Base-by-base conservation (phyloP, 139 green algal genomes). In the Closterium sp. region DNA sequence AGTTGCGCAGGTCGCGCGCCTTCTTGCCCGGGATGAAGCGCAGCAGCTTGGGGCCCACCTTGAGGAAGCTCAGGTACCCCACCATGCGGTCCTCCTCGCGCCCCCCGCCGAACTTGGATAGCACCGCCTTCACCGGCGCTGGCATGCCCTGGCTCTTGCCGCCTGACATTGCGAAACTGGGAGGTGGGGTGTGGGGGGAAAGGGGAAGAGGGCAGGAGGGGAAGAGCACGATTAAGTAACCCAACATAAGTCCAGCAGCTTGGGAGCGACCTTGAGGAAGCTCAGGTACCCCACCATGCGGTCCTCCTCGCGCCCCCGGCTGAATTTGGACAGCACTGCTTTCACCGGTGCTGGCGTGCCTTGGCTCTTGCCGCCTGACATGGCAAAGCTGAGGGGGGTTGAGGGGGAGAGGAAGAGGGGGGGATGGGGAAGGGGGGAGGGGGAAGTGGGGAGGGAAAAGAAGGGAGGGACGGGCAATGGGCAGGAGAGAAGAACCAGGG, bases 71-170 rank as follows among this genome's bases (percentile, higher is more conserved):
- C 83, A 96, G 87, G 88, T 96, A 96, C 30, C 95, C 95, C 36
- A 98, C 97, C 96, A 99, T 96, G 90, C 97, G 96, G 95, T 99
- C 98, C 94, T 99, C 98, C 95, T 99, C 98, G 35, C 96, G 92
- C 9, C 96, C 95, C 85, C 95, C 97, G 36, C 97, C 97, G 84
- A 96, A 96, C 86, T 96, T 96, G 90, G 38, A 36, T 0, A 96
- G 94, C 43, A 96, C 93, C 93, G 98, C 98, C 92, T 99, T 98
- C 10, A 99, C 97, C 0, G 96, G 95, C 0, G 97, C 96, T 0
- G 98, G 98, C 2, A 98, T 98, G 0, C 98, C 98, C 36, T 95
- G 93, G 31, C 92, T 94, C 91, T 98, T 97, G 43, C 96, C 96
- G 23, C 92, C 91, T 32, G 83, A 91, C 97, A 98, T 98, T 8